These are phyloP conservation scores for Alloascoidea hylecoeti DNA, from an alignment of 805 yeast species.

Conservation along the genomic window DNA sequence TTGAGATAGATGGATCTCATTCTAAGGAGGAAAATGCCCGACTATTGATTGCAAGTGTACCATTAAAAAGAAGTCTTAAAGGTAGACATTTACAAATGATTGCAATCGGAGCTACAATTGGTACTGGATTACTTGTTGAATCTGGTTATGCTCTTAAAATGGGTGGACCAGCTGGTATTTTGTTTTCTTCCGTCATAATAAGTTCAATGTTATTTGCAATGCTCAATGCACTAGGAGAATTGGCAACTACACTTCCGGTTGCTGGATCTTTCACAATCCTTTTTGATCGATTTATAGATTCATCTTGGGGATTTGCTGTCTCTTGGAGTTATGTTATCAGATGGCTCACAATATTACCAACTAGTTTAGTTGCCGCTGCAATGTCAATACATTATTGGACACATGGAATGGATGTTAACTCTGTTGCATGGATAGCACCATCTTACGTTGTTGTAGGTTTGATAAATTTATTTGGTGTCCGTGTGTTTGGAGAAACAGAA, in stretches of 20 bases:
- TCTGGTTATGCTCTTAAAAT: conserved; percentile 47
- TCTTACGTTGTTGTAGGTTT: conserved; percentile 29
- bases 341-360: conserved; percentile 33
- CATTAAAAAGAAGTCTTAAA: conserved; percentile 32
- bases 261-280: conserved; percentile 31
- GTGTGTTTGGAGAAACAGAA: conserved; percentile 69
- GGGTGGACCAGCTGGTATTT: conserved; percentile 59
- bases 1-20: conserved; percentile 16
- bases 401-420: conserved; percentile 18
- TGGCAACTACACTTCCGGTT: conserved; percentile 39
- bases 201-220: conserved; percentile 41
- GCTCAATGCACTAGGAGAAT: conserved; percentile 39
- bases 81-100: conserved; percentile 68
- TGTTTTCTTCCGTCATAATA: conserved; percentile 45
- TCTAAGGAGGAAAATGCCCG: conserved; percentile 23
- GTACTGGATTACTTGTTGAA: conserved; percentile 66
- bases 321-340: conserved; percentile 41
- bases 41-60: conserved; percentile 20
- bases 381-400: conserved; percentile 31
- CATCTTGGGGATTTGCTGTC: conserved; percentile 36
- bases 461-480: conserved; percentile 62
- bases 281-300: conserved; percentile 33
- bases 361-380: conserved; percentile 34
- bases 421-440: conserved; percentile 27
- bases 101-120: conserved; percentile 74